Evolutionary conservation across 805 yeast species (phyloP), one percentile per base, ranked within the genome.

Genomic region (Ogataea minuta): DNA sequence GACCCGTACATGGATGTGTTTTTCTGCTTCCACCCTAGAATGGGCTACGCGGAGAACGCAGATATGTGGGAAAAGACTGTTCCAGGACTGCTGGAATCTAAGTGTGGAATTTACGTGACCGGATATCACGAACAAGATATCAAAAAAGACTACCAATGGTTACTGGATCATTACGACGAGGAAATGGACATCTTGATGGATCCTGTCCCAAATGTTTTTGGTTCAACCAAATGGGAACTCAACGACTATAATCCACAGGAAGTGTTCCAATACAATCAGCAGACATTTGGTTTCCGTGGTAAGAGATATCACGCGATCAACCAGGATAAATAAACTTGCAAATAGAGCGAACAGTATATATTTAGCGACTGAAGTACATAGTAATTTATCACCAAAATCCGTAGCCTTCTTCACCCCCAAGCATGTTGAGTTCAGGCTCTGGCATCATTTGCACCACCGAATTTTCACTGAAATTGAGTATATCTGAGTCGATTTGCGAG

Each of bases 1-100:
- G 99, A 93, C 62, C 99, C 99, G 31, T 93, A 91, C 63, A 74
- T 87, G 59, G 99, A 93, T 60, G 78, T 79, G 19, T 93, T 93
- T 65, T 89, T 88, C 75, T 72, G 86, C 37, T 93, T 91, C 84
- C 98, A 91, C 62, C 98, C 99, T 3, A 96, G 96, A 28, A 77
- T 89, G 57, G 81, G 87, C 13, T 84, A 93, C 6, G 84, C 86
- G 10, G 95, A 87, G 55, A 71, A 81, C 15, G 72, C 76, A 60
- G 81, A 82, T 43, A 76, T 79, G 56, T 91, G 98, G 97, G 76
- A 76, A 48, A 83, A 86, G 60, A 72, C 95, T 0, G 67, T 93
- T 50, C 88, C 88, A 38, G 96, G 91, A 3, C 68, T 93, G 48
- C 69, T 93, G 48, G 98, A 93, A 48, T 82, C 96, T 33, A 93